These are phyloP conservation scores for Adiantum capillusveneris DNA, from an alignment of 75 land plant species.

Conservation along the genomic window DNA sequence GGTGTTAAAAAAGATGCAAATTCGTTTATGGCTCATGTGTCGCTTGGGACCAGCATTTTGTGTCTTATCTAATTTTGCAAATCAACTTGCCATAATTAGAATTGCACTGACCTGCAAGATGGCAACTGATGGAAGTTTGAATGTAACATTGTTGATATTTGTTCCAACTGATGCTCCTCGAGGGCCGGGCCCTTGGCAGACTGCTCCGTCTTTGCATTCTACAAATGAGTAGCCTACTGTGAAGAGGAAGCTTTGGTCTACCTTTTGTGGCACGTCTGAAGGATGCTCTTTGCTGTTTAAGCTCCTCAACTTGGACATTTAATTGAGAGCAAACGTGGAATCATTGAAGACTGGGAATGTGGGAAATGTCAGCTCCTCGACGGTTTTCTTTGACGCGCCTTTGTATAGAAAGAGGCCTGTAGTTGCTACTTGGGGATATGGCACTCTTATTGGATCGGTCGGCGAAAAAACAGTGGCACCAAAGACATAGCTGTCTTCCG, in stretches of 20 bases:
- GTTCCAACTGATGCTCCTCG: conserved; percentile 12
- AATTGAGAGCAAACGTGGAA: conserved; percentile 33
- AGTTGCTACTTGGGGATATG: conserved; percentile 34
- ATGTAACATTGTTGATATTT: conserved; percentile 47
- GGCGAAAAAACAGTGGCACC: conserved; percentile 5
- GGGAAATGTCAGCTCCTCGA: conserved; percentile 17
- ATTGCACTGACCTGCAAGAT: no score
- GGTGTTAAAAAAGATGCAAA: no score
- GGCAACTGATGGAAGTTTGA: conserved; percentile 17
- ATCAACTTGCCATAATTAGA: no score
- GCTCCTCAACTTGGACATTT: conserved; percentile 5
- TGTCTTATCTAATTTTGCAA: no score
- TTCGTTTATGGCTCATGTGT: no score
- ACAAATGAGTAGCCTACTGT: conserved; percentile 29
- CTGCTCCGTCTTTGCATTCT: conserved; percentile 16
- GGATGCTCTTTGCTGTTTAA: background rate
- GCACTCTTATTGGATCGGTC: background rate
- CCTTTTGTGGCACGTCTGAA: conserved; percentile 4
- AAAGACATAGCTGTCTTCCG: conserved; percentile 2
- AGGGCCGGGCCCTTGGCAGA: background rate
- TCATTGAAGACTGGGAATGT: conserved; percentile 34
- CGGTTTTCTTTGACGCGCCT: background rate
- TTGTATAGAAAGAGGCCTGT: conserved; percentile 35
- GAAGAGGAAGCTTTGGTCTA: conserved; percentile 35
- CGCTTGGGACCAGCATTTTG: no score